Conservation (phyloP, 768 basidiomycete species). For the Candolleomyces eurysporus region DNA sequence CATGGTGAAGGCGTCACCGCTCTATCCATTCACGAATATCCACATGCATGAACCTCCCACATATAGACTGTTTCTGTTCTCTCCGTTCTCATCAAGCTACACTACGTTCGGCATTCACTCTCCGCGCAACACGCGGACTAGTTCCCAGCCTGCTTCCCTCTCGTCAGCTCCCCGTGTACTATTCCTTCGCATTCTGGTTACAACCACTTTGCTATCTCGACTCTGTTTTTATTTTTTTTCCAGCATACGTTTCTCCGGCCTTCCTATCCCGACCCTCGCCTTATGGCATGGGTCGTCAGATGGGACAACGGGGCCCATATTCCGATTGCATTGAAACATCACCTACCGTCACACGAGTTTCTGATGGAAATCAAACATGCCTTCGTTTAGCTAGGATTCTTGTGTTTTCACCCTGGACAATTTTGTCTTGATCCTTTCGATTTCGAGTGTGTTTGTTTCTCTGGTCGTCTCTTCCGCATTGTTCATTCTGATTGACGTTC, state of each 20-base stretch:
- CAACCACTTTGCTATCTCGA: neutral
- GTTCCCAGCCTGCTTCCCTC: slow-evolving; percentile 21
- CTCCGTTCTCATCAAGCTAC: slow-evolving; percentile 21
- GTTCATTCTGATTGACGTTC: neutral
- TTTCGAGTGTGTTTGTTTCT: neutral
- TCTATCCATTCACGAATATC: slow-evolving; percentile 11
- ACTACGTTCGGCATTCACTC: slow-evolving; percentile 25
- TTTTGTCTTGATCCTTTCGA: neutral
- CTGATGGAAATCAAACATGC: slow-evolving; percentile 1
- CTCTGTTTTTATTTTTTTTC: neutral
- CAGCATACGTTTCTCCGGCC: neutral
- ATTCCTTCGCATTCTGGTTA: slow-evolving; percentile 7
- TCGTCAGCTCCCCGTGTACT: slow-evolving; percentile 5
- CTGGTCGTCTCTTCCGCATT: neutral
- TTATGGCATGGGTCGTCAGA: neutral
- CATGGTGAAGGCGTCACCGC: slow-evolving; percentile 27
- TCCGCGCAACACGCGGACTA: slow-evolving; percentile 23
- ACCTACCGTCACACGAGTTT: neutral
- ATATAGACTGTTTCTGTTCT: slow-evolving; percentile 26
- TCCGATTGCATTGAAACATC: slow-evolving; percentile 2
- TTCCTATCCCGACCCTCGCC: neutral
- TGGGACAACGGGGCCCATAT: slow-evolving; percentile 2
- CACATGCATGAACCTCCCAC: slow-evolving; percentile 24
- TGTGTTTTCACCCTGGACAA: neutral
- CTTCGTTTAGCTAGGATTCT: neutral